These are phyloP conservation scores for Aspergillus calidoustus DNA, from an alignment of 2,329 filamentous ascomycete species.

Conservation along the genomic window DNA sequence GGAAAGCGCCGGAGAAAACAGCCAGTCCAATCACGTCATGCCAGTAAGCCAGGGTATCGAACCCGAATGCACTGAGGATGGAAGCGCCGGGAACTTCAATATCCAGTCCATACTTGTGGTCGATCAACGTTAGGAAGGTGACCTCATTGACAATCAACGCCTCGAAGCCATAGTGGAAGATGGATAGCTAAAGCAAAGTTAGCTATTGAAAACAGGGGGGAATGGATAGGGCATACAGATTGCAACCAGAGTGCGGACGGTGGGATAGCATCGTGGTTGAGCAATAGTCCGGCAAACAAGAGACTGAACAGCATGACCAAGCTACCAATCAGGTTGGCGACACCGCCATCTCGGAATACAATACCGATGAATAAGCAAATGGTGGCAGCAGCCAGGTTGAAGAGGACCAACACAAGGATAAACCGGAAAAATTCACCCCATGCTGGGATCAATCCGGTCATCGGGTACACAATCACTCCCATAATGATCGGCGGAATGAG, in stretches of 20 bases:
- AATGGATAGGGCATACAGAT: constrained; percentile 57
- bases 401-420: constrained; percentile 86
- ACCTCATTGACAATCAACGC: constrained; percentile 97
- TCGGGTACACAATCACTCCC: constrained; percentile 94
- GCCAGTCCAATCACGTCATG: constrained; percentile 79
- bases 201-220: background rate
- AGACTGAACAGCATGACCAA: constrained; percentile 97
- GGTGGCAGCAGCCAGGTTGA: constrained; percentile 91
- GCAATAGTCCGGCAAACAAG: constrained; percentile 87
- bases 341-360: constrained; percentile 85
- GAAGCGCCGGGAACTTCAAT: constrained; percentile 95
- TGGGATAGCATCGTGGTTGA: constrained; percentile 94
- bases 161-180: constrained; percentile 98
- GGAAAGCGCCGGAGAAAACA: constrained; percentile 80
- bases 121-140: constrained; percentile 82
- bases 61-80: constrained; percentile 93
- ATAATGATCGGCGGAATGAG: constrained; percentile 94
- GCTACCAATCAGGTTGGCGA: constrained; percentile 91
- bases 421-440: constrained; percentile 87
- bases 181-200: constrained; percentile 67
- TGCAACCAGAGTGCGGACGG: constrained; percentile 86
- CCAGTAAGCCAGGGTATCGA: constrained; percentile 87
- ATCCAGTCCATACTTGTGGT: constrained; percentile 94
- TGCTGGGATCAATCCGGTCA: constrained; percentile 89
- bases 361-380: constrained; percentile 98